A percentile compares a stretch with the other conserved stretches of the same genome.
These are phyloP conservation scores for Plasmodium ovale DNA, from an alignment of 169 alveolate genomes.

Conservation along the genomic window DNA sequence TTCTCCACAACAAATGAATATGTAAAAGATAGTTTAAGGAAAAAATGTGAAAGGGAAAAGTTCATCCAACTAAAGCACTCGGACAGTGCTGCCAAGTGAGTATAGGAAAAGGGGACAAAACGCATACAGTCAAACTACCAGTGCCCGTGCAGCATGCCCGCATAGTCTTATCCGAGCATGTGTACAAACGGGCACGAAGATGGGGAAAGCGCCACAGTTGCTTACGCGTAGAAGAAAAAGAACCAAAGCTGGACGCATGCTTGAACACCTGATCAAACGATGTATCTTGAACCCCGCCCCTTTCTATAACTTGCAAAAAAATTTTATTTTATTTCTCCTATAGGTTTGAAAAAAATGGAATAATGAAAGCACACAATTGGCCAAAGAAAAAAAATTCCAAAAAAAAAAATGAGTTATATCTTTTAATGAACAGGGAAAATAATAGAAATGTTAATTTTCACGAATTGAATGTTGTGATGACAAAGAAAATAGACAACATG, in stretches of 20 bases:
- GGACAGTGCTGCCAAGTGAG: constrained; percentile 60
- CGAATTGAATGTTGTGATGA: constrained; percentile 40
- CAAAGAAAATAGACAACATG: constrained; percentile 51
- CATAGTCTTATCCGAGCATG: too few relatives aligned
- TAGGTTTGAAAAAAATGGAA: constrained; percentile 51
- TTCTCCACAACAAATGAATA: constrained; percentile 9
- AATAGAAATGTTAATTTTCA: constrained; percentile 44
- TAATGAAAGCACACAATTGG: constrained; percentile 47
- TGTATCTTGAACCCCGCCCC: too few relatives aligned
- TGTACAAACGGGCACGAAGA: too few relatives aligned
- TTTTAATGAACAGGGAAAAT: constrained; percentile 10
- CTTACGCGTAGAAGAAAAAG: too few relatives aligned
- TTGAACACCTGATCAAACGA: too few relatives aligned
- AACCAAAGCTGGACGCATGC: too few relatives aligned
- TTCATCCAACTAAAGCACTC: constrained; percentile 64
- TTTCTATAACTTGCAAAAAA: too few relatives aligned
- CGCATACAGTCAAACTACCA: too few relatives aligned
- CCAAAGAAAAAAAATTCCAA: constrained; percentile 67
- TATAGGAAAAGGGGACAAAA: background rate
- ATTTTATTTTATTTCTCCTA: background rate
- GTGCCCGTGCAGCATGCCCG: too few relatives aligned
- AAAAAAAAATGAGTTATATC: constrained; percentile 56
- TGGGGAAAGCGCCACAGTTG: too few relatives aligned
- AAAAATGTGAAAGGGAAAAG: background rate
- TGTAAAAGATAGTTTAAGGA: background rate